A percentile compares a stretch with the other conserved stretches of the same genome.
These are phyloP conservation scores for Clavaria fumosa DNA, from an alignment of 768 basidiomycete genomes.

Conservation along the genomic window DNA sequence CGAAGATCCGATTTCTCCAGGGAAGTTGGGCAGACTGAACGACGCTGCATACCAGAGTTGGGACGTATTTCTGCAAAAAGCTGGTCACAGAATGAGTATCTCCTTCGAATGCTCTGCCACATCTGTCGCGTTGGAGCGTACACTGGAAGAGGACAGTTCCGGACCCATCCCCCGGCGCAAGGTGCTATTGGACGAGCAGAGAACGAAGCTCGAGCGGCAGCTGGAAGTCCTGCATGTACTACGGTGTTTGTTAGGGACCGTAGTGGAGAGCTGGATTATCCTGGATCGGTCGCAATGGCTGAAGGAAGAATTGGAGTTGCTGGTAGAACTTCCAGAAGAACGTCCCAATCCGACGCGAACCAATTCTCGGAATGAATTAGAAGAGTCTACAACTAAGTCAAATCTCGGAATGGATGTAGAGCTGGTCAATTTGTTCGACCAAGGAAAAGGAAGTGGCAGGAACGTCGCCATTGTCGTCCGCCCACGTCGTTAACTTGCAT, in stretches of 20 bases:
- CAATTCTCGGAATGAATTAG: too few relatives aligned
- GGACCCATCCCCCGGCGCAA: constrained; percentile 4
- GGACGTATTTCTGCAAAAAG: constrained; percentile 27
- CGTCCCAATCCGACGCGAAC: too few relatives aligned
- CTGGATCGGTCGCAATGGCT: constrained; percentile 50
- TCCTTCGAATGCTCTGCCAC: too few relatives aligned
- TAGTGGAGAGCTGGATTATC: constrained; percentile 50
- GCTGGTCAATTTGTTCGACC: constrained; percentile 57
- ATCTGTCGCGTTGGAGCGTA: constrained; percentile 4
- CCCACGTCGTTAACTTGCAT: constrained; percentile 12
- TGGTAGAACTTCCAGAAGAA: too few relatives aligned
- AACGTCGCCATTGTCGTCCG: constrained; percentile 50
- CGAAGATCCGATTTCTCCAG: constrained; percentile 26
- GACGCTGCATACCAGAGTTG: constrained; percentile 35
- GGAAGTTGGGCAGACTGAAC: constrained; percentile 35
- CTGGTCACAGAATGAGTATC: constrained; percentile 18
- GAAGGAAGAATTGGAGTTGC: constrained; percentile 23
- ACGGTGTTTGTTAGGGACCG: constrained; percentile 53
- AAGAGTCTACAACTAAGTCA: not conserved
- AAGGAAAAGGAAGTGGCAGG: constrained; percentile 53
- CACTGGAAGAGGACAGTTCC: constrained; percentile 14
- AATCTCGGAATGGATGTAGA: constrained; percentile 17
- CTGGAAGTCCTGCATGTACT: constrained; percentile 49
- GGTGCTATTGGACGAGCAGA: too few relatives aligned
- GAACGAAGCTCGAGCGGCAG: constrained; percentile 19